Evolutionary conservation across 805 yeast genomes (phyloP), one percentile per base, ranked within the genome.

Genomic region (Phaffomyces antillensis): DNA sequence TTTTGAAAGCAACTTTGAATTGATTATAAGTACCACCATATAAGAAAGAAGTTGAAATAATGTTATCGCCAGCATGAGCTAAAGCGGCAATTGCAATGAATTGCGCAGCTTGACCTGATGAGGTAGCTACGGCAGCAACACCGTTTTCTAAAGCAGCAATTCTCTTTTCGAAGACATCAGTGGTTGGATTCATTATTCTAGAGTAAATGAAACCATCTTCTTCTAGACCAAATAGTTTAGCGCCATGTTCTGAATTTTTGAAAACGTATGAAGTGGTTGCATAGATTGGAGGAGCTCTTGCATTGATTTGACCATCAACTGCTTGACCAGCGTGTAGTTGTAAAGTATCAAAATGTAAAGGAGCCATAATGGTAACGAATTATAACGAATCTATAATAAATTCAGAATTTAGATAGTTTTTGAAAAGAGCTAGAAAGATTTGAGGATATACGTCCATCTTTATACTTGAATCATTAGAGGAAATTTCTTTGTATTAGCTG

Each of bases 21-120:
- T 91, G 96, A 65, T 91, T 91, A 71, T 83, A 89, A 47, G 97
- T 90, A 59, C 99, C 99, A 54, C 99, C 99, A 63, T 93, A 91
- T 50, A 91, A 72, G 71, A 63, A 87, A 7, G 95, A 77, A 23
- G 96, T 83, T 28, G 96, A 82, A 44, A 91, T 78, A 54, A 91
- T 77, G 70, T 93, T 93, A 62, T 88, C 96, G 56, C 98, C 98
- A 45, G 78, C 65, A 54, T 84, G 88, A 34, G 96, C 95, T 55
- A 89, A 73, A 45, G 87, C 87, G 32, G 86, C 75, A 62, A 89
- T 72, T 18, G 96, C 95, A 47, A 85, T 62, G 53, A 88, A 79
- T 65, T 90, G 96, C 25, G 98, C 97, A 44, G 97, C 91, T 69
- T 90, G 96, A 50, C 99, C 99, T n/a, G 97, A 89, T 20, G 95